These are phyloP conservation scores for Metschnikowia kunwiensis DNA, from an alignment of 805 yeast genomes.

Conservation along the genomic window DNA sequence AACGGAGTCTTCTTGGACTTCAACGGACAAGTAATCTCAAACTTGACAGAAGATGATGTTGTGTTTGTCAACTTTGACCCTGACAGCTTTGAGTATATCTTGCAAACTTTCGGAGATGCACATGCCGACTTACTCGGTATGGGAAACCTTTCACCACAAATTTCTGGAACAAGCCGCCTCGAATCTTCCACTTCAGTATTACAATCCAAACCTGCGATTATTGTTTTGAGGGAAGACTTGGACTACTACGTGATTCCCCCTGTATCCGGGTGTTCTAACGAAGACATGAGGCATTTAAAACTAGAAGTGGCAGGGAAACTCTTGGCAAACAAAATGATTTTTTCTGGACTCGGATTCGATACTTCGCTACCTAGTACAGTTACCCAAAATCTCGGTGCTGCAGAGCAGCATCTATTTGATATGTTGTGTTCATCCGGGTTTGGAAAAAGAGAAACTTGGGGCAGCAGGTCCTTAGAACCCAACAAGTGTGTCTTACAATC, in stretches of 20 bases:
- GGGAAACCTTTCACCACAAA: constrained; percentile 33
- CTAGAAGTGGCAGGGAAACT: constrained; percentile 68
- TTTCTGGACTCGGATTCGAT: constrained; percentile 73
- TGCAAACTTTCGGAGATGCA: constrained; percentile 67
- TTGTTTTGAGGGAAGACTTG: constrained; percentile 88
- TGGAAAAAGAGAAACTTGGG: constrained; percentile 68
- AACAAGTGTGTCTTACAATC: constrained; percentile 84
- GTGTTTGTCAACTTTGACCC: constrained; percentile 87
- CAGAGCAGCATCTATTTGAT: constrained; percentile 90
- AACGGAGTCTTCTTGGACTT: constrained; percentile 83
- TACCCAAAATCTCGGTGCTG: constrained; percentile 66
- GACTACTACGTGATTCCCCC: constrained; percentile 92
- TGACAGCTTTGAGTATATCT: constrained; percentile 77
- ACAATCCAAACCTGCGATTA: constrained; percentile 80
- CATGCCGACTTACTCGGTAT: constrained; percentile 48
- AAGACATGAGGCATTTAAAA: constrained; percentile 67
- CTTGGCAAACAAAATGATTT: constrained; percentile 55
- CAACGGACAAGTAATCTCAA: constrained; percentile 72
- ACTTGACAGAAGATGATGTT: constrained; percentile 73
- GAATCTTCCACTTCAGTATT: constrained; percentile 57
- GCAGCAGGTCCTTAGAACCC: constrained; percentile 83
- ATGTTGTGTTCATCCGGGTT: constrained; percentile 94
- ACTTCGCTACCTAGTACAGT: constrained; percentile 26
- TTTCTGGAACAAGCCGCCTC: constrained; percentile 19
- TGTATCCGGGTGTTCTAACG: constrained; percentile 48